These are phyloP conservation scores for Closterium sp. DNA, from an alignment of 139 green algal genomes.

Conservation along the genomic window DNA sequence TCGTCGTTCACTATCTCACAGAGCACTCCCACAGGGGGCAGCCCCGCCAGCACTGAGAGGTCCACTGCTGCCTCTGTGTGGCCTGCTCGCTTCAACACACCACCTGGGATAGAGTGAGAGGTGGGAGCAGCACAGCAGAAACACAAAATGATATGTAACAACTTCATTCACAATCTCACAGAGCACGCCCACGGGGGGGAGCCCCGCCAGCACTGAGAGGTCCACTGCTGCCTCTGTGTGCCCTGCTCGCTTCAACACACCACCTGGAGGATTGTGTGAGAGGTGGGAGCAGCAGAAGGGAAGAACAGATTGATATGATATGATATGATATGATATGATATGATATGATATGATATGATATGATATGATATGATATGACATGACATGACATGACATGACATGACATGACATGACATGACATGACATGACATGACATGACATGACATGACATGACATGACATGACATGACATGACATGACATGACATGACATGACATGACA, in stretches of 20 bases:
- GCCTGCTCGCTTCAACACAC: slow-evolving; percentile 78
- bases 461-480: too few relatives aligned
- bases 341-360: too few relatives aligned
- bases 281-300: background rate
- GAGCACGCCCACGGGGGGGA: slow-evolving; percentile 80
- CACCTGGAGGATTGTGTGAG: background rate
- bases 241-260: slow-evolving; percentile 76
- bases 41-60: slow-evolving; percentile 82
- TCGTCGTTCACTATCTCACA: slow-evolving; percentile 88
- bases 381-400: too few relatives aligned
- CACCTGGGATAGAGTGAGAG: slow-evolving; percentile 2
- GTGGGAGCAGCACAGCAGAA: background rate
- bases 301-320: background rate
- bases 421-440: too few relatives aligned
- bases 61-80: slow-evolving; percentile 96
- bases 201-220: slow-evolving; percentile 80
- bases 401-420: too few relatives aligned
- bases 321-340: too few relatives aligned
- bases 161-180: slow-evolving; percentile 85
- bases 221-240: slow-evolving; percentile 94
- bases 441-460: too few relatives aligned
- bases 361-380: too few relatives aligned
- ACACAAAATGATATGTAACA: background rate
- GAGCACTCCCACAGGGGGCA: slow-evolving; percentile 84
- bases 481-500: too few relatives aligned